Conservation (phyloP, 768 basidiomycete species). For the Xerocomus spinulosus region DNA sequence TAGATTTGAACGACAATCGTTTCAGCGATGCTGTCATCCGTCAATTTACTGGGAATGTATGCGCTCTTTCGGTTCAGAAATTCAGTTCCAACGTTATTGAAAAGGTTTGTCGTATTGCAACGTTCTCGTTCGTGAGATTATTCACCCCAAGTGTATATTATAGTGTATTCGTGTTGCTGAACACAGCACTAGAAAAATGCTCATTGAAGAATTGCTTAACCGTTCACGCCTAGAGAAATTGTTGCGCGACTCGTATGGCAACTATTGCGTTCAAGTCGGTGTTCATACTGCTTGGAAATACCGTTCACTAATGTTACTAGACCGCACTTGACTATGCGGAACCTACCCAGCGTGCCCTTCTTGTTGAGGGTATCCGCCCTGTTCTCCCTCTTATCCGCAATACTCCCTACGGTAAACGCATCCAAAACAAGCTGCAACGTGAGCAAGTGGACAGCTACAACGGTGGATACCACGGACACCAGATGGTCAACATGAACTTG, state of each 20-base stretch:
- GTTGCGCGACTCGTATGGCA: conserved; percentile 92
- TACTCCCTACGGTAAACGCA: conserved; percentile 98
- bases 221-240: conserved; percentile 93
- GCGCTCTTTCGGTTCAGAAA: conserved; percentile 96
- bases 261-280: conserved; percentile 86
- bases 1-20: conserved; percentile 96
- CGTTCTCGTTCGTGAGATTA: neutral
- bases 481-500: conserved; percentile 54
- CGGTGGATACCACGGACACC: conserved; percentile 54
- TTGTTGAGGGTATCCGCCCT: conserved; percentile 98
- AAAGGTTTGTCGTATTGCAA: conserved; percentile 54
- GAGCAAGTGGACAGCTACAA: conserved; percentile 76
- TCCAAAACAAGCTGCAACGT: conserved; percentile 96
- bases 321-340: conserved; percentile 98
- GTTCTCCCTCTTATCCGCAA: conserved; percentile 97
- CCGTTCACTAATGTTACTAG: conserved; percentile 38
- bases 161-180: conserved; percentile 92
- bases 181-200: conserved; percentile 86
- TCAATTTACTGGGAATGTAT: conserved; percentile 96
- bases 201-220: conserved; percentile 94
- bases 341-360: conserved; percentile 82
- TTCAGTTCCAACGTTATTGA: conserved; percentile 99
- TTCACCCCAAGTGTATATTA: neutral
- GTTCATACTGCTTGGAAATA: conserved; percentile 1
- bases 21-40: conserved; percentile 98